phyloP scores from a whole-genome alignment of 2,329 filamentous ascomycete genomes.

The Monilinia laxa region DNA sequence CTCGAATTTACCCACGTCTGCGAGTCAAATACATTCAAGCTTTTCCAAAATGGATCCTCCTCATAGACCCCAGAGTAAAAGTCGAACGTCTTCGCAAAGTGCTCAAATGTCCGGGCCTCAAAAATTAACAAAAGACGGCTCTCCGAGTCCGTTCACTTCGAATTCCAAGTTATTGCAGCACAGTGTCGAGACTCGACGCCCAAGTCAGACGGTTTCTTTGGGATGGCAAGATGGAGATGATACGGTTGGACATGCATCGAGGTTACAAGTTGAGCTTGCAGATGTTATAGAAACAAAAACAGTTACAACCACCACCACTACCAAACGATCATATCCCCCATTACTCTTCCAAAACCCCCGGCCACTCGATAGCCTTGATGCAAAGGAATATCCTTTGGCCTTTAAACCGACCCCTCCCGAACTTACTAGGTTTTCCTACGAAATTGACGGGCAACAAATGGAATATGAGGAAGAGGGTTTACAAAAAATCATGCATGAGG shows the following conservation, averaged over 20 bases:
- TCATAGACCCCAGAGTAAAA: conserved; percentile 30
- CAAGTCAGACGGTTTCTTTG: conserved; percentile 35
- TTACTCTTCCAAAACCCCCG: conserved; percentile 67
- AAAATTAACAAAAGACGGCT: conserved; percentile 31
- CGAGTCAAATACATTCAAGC: conserved; percentile 13
- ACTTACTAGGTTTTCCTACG: conserved; percentile 74
- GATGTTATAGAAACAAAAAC: conserved; percentile 68
- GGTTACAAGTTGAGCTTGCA: conserved; percentile 53
- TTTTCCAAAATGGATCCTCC: conserved; percentile 35
- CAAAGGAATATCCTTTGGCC: conserved; percentile 88
- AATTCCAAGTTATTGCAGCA: conserved; percentile 30
- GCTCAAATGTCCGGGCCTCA: conserved; percentile 23
- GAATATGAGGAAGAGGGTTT: conserved; percentile 24
- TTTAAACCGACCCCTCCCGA: conserved; percentile 77
- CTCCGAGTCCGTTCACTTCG: conserved; percentile 36
- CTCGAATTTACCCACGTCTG: conserved; percentile 21
- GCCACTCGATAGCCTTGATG: conserved; percentile 67
- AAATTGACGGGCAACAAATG: conserved; percentile 55
- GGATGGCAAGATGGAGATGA: conserved; percentile 37
- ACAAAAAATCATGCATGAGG: conserved; percentile 19
- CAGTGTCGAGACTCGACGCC: conserved; percentile 29
- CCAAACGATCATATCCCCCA: conserved; percentile 81
- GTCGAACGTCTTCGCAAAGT: conserved; percentile 30
- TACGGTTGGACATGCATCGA: conserved; percentile 32
- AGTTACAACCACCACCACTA: conserved; percentile 89